phyloP scores from a whole-genome alignment of 345 rosid genomes.

The Carallia brachiata region DNA sequence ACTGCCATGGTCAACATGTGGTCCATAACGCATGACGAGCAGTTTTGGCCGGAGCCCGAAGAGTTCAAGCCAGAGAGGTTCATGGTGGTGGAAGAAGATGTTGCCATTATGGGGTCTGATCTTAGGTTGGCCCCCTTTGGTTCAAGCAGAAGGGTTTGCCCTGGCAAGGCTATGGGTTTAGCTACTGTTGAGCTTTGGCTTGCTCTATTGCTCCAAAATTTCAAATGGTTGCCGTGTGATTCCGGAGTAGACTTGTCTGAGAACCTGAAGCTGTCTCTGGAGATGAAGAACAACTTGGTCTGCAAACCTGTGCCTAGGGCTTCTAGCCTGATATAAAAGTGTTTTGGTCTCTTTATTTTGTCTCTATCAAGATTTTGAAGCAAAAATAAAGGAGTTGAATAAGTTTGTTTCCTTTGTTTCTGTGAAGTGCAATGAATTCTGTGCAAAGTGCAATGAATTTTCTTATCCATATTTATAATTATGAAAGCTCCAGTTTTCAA shows the following conservation, averaged over 20 bases:
- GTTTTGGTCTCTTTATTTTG: background rate
- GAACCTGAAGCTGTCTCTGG: constrained; percentile 53
- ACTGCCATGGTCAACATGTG: constrained; percentile 94
- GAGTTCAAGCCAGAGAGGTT: constrained; percentile 66
- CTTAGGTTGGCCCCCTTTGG: constrained; percentile 67
- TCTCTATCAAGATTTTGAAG: background rate
- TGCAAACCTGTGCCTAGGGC: constrained; percentile 53
- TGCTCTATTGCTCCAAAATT: constrained; percentile 48
- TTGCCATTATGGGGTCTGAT: constrained; percentile 55
- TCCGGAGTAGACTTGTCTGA: constrained; percentile 49
- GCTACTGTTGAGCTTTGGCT: constrained; percentile 57
- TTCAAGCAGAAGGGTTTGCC: constrained; percentile 63
- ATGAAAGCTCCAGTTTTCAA: too few relatives aligned
- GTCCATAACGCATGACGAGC: constrained; percentile 67
- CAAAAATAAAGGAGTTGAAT: background rate
- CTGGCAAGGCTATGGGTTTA: constrained; percentile 63
- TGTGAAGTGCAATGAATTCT: background rate
- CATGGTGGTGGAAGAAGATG: constrained; percentile 27
- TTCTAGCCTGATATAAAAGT: background rate
- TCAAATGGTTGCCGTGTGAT: constrained; percentile 43
- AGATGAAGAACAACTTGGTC: constrained; percentile 53
- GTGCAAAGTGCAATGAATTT: background rate
- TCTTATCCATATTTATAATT: too few relatives aligned
- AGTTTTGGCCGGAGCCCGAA: constrained; percentile 49
- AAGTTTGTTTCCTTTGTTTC: background rate